Evolutionary conservation across 2,329 filamentous ascomycete species (phyloP).

Genomic region (Exophiala oligosperma): DNA sequence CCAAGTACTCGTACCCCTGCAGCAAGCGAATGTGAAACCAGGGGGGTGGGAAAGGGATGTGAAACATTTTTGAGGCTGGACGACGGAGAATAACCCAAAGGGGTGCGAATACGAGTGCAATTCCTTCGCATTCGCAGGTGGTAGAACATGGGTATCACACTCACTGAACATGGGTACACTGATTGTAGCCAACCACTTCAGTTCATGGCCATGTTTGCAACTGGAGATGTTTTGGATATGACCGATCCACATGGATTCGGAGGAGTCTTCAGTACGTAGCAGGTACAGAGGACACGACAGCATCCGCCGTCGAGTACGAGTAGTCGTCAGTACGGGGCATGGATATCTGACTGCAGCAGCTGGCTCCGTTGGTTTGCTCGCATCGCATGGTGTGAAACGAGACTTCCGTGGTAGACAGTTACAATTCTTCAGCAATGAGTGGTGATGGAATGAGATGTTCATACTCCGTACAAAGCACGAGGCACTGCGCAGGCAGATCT

Average conservation of each 20-base stretch:
- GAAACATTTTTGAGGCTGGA: conserved; percentile 14
- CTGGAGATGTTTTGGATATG: conserved; percentile 7
- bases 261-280: neutral
- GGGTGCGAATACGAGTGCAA: neutral
- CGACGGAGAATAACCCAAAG: neutral
- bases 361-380: no score
- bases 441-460: no score
- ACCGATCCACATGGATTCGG: neutral
- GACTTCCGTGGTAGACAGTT: no score
- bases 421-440: no score
- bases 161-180: neutral
- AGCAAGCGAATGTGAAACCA: conserved; percentile 10
- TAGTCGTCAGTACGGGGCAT: no score
- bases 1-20: neutral
- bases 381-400: no score
- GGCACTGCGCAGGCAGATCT: neutral
- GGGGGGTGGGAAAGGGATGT: conserved; percentile 8
- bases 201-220: neutral
- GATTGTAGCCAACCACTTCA: neutral
- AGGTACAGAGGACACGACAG: no score
- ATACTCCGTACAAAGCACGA: no score
- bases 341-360: no score
- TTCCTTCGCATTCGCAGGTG: no score
- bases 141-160: no score
- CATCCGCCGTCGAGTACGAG: no score